Conservation (phyloP, 1,284 basidiomycete species). For the Moesziomyces globuligerus region DNA sequence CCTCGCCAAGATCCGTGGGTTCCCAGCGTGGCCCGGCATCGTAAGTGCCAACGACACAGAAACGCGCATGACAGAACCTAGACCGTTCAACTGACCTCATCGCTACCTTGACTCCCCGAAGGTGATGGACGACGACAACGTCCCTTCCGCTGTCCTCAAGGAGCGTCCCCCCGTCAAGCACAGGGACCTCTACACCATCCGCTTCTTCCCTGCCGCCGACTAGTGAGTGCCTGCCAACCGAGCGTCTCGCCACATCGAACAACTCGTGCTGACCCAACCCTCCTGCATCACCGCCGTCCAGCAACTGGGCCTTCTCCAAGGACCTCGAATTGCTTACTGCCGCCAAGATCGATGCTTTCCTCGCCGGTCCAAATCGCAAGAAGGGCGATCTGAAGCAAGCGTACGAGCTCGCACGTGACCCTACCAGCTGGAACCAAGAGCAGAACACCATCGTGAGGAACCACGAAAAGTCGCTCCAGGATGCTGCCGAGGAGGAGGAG, state of each 20-base stretch:
- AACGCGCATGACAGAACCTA: not conserved
- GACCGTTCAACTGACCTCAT: not conserved
- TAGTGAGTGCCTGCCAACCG: constrained; percentile 74
- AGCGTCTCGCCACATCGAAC: constrained; percentile 3
- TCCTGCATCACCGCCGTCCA: constrained; percentile 65
- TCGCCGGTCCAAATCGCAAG: constrained; percentile 77
- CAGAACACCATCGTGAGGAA: constrained; percentile 49
- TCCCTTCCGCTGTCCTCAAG: constrained; percentile 74
- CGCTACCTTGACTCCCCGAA: constrained; percentile 62
- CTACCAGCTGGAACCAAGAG: constrained; percentile 70
- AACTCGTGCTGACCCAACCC: constrained; percentile 6
- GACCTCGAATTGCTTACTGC: constrained; percentile 82
- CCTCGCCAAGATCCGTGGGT: constrained; percentile 90
- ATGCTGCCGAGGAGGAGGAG: constrained; percentile 73
- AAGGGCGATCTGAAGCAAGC: constrained; percentile 80
- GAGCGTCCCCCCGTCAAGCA: constrained; percentile 80
- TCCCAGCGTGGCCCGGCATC: constrained; percentile 89
- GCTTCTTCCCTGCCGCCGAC: constrained; percentile 90
- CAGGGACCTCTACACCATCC: constrained; percentile 78
- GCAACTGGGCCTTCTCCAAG: constrained; percentile 84
- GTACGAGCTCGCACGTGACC: constrained; percentile 85
- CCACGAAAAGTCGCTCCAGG: constrained; percentile 67
- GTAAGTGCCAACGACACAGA: constrained; percentile 70
- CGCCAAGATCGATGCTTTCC: constrained; percentile 85
- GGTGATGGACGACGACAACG: constrained; percentile 79